Conservation (phyloP, 208 protist genomes). For the Leishmania guyanensis region DNA sequence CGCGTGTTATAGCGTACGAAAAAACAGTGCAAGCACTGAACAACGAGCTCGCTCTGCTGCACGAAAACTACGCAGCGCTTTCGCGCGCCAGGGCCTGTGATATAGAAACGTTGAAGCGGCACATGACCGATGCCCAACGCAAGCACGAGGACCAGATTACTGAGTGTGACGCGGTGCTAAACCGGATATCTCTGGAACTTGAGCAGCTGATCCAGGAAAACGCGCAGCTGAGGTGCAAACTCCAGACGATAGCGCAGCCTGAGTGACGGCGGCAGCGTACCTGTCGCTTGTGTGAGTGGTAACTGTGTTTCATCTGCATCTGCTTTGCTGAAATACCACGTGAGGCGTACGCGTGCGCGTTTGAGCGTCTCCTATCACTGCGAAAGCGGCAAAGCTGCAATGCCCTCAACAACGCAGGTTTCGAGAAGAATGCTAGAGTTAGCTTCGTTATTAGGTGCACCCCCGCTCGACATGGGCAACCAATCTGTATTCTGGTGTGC, state of each 20-base stretch:
- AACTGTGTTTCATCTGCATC: background rate
- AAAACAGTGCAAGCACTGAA: conserved; percentile 59
- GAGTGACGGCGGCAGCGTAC: background rate
- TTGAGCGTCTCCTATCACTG: background rate
- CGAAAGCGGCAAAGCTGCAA: background rate
- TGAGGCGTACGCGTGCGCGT: background rate
- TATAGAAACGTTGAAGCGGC: conserved; percentile 13
- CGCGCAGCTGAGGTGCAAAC: conserved; percentile 50
- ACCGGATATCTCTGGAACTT: conserved; percentile 57
- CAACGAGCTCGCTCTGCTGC: conserved; percentile 47
- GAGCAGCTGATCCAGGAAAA: conserved; percentile 75
- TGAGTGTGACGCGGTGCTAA: conserved; percentile 65
- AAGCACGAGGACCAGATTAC: conserved; percentile 38
- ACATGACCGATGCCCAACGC: conserved; percentile 7
- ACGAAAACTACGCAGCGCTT: conserved; percentile 33
- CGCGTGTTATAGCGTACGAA: conserved; percentile 44
- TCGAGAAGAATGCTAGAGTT: background rate
- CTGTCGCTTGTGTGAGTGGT: background rate
- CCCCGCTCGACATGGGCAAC: background rate
- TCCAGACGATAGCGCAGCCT: conserved; percentile 8
- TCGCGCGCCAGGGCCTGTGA: conserved; percentile 17
- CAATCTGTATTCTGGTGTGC: background rate
- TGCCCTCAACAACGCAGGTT: background rate
- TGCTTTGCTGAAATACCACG: background rate
- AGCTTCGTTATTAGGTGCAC: background rate